A percentile compares a stretch with the other conserved stretches of the same genome.
These are phyloP conservation scores for Quercus phellos DNA, from an alignment of 331 rosid species.

Conservation along the genomic window DNA sequence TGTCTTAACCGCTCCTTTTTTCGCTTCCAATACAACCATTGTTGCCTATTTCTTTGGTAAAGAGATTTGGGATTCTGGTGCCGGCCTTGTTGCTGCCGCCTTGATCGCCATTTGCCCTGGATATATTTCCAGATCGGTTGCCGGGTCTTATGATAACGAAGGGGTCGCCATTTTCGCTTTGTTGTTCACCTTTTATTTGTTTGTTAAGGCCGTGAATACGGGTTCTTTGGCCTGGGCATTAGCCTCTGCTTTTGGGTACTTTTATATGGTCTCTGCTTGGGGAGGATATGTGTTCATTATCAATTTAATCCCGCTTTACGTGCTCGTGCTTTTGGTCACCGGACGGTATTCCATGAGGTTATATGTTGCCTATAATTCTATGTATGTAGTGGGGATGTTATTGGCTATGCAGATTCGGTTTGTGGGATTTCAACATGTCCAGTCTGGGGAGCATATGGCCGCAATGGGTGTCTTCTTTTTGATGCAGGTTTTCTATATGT, in stretches of 20 bases:
- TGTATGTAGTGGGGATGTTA: constrained; percentile 90
- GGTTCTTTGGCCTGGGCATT: constrained; percentile 90
- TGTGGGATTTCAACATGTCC: constrained; percentile 97
- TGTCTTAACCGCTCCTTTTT: constrained; percentile 89
- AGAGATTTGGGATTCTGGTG: constrained; percentile 94
- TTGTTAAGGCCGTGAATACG: constrained; percentile 89
- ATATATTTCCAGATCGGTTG: constrained; percentile 92
- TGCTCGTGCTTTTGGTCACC: constrained; percentile 73
- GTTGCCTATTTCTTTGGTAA: constrained; percentile 92
- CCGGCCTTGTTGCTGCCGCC: constrained; percentile 93
- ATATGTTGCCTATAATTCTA: constrained; percentile 85
- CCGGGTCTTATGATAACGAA: constrained; percentile 94
- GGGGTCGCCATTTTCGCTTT: constrained; percentile 92
- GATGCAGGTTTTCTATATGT: constrained; percentile 89
- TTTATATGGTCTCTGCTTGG: constrained; percentile 99
- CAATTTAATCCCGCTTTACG: constrained; percentile 87
- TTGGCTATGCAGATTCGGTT: constrained; percentile 98
- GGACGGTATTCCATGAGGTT: constrained; percentile 92
- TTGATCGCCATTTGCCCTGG: constrained; percentile 96
- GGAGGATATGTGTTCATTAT: constrained; percentile 96
- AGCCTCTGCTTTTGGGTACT: constrained; percentile 91
- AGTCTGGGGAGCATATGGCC: constrained; percentile 99
- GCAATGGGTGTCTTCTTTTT: constrained; percentile 98
- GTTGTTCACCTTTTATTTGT: constrained; percentile 73
- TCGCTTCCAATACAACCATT: constrained; percentile 85